Percentiles rank a stretch among this genome's conserved stretches.
phyloP scores from a whole-genome alignment of 2,329 filamentous ascomycete species.

The Colletotrichum falcatum region DNA sequence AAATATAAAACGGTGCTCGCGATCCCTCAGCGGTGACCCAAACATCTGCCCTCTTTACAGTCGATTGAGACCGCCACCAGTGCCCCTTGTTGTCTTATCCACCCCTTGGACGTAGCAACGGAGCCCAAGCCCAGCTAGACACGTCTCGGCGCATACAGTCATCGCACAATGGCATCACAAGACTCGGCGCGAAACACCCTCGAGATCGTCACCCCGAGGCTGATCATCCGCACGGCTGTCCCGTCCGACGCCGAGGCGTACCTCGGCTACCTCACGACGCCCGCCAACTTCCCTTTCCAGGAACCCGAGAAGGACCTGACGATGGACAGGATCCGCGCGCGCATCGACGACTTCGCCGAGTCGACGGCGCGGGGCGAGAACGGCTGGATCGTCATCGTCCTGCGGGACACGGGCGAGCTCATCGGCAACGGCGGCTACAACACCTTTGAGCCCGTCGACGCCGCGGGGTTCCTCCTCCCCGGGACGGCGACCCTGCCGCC shows the following conservation, averaged over 20 bases:
- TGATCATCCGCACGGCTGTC: neutral
- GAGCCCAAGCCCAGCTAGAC: too few species aligned
- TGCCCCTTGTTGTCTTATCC: too few species aligned
- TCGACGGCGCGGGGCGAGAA: neutral
- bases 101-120: too few species aligned
- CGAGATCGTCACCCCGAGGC: neutral
- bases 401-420: neutral
- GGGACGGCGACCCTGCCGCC: neutral
- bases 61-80: too few species aligned
- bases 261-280: neutral
- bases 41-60: too few species aligned
- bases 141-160: too few species aligned
- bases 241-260: neutral
- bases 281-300: neutral
- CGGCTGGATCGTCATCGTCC: neutral
- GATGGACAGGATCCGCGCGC: neutral
- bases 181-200: too few species aligned
- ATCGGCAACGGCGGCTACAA: constrained; percentile 9
- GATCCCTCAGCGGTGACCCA: too few species aligned
- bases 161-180: too few species aligned
- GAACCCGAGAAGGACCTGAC: neutral
- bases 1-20: too few species aligned
- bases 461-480: neutral
- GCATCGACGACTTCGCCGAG: neutral
- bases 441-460: neutral